Conservation (phyloP, 2,329 filamentous ascomycete genomes). For the Colletotrichum endophyticum region DNA sequence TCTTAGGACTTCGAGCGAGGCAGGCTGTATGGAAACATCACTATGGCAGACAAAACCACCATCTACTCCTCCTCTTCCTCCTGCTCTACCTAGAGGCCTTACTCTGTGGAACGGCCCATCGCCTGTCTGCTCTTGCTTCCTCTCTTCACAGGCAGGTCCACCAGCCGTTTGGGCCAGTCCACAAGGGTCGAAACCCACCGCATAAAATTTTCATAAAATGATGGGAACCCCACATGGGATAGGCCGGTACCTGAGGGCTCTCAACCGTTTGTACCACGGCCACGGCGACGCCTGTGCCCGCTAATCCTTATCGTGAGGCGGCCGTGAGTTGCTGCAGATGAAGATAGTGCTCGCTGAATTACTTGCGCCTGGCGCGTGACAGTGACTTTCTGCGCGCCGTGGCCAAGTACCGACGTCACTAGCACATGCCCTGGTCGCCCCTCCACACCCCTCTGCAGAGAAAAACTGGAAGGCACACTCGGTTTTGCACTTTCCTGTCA, state of each 20-base stretch:
- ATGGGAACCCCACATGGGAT: neutral
- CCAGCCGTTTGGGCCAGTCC: neutral
- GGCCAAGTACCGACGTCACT: neutral
- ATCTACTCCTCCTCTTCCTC: neutral
- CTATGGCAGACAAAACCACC: neutral
- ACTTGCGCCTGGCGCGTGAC: neutral
- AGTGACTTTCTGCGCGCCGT: neutral
- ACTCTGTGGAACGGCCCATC: neutral
- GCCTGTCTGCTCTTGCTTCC: neutral
- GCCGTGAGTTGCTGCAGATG: neutral
- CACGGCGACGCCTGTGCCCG: neutral
- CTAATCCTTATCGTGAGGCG: neutral
- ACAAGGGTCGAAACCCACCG: neutral
- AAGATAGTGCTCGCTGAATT: neutral
- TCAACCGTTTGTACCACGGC: conserved; percentile 11
- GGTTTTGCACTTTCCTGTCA: neutral
- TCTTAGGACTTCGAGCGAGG: neutral
- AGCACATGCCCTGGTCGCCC: conserved; percentile 9
- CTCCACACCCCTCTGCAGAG: neutral
- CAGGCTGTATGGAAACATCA: neutral
- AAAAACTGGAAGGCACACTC: conserved; percentile 15
- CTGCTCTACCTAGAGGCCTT: neutral
- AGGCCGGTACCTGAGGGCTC: conserved; percentile 3
- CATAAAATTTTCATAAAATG: conserved; percentile 16
- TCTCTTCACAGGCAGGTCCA: neutral